Percentiles rank a stretch among this genome's conserved stretches.
phyloP scores from a whole-genome alignment of 2,329 filamentous ascomycete genomes.

The Trichoderma koningiopsis region DNA sequence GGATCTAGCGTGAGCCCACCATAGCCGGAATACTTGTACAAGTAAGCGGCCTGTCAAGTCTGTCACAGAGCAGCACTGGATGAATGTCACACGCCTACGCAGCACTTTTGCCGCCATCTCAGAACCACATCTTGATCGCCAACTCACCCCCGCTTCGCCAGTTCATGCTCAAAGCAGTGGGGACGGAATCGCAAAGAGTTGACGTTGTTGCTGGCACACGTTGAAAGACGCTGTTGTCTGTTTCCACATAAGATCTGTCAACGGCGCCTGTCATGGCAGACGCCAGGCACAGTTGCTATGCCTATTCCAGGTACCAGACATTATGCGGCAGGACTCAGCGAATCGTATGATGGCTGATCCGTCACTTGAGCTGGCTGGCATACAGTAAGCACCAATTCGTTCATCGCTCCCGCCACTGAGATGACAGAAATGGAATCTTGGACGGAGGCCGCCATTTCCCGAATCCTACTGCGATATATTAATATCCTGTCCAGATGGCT shows the following conservation, averaged over 20 bases:
- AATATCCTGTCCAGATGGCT: neutral
- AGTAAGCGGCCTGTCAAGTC: neutral
- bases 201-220: neutral
- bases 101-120: conserved; percentile 16
- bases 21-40: neutral
- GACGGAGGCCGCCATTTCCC: conserved; percentile 20
- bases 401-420: neutral
- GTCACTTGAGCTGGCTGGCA: conserved; percentile 10
- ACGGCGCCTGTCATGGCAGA: neutral
- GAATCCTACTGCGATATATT: neutral
- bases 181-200: neutral
- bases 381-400: conserved; percentile 1
- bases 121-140: conserved; percentile 24
- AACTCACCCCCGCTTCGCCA: conserved; percentile 13
- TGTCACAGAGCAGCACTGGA: neutral
- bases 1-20: neutral
- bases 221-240: neutral
- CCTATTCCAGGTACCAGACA: neutral
- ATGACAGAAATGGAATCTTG: neutral
- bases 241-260: neutral
- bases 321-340: neutral
- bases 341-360: conserved; percentile 16
- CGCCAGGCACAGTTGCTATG: neutral
- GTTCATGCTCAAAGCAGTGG: neutral
- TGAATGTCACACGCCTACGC: neutral